Evolutionary conservation across 75 land plant genomes (phyloP).

Genomic region (Sequoiadendron giganteum): DNA sequence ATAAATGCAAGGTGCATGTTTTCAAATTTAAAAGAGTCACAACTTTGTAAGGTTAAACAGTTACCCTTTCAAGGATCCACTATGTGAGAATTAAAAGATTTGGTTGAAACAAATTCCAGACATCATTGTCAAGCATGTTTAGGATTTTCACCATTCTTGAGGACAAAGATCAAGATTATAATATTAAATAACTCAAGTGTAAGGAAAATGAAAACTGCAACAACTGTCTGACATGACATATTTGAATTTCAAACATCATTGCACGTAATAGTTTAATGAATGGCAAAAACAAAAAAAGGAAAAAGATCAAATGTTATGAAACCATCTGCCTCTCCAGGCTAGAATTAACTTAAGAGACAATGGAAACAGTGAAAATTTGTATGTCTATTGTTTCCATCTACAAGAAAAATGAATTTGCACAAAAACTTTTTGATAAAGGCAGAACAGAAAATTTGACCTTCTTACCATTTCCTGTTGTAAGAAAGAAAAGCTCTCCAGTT

Average conservation of each 20-base stretch:
- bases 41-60: not conserved
- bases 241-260: not conserved
- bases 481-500: conserved; percentile 90
- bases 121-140: not conserved
- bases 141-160: not conserved
- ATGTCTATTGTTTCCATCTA: not conserved
- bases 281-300: not conserved
- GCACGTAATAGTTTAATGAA: not conserved
- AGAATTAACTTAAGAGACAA: not conserved
- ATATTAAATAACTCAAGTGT: not conserved
- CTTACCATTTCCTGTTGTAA: conserved; percentile 94
- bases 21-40: not conserved
- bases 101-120: not conserved
- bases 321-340: not conserved
- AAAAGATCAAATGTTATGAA: not conserved
- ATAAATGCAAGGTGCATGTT: not conserved
- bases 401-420: not conserved
- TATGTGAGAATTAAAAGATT: not conserved
- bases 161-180: not conserved
- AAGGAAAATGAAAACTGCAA: not conserved
- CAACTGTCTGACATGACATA: not conserved
- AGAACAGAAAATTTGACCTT: not conserved
- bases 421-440: not conserved
- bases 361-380: not conserved
- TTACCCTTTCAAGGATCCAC: not conserved